These are phyloP conservation scores for Urtica urens DNA, from an alignment of 306 rosid species.

Conservation along the genomic window DNA sequence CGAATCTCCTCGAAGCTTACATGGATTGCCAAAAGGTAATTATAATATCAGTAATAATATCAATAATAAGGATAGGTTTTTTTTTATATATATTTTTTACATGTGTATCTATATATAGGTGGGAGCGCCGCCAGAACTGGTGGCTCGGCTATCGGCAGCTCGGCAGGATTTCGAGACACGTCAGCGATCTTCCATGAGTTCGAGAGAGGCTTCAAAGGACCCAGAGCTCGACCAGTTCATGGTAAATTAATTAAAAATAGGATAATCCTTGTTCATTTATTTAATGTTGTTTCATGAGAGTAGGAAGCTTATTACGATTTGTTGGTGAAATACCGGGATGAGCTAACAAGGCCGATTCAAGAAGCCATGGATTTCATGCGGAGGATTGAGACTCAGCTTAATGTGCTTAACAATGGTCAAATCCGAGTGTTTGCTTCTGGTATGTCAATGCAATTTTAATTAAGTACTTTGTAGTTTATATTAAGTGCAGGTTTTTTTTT, in stretches of 20 bases:
- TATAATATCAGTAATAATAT: not conserved
- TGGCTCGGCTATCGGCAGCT: conserved; percentile 58
- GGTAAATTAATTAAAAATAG: conserved; percentile 20
- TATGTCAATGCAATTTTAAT: conserved; percentile 4
- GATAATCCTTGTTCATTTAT: not conserved
- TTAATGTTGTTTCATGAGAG: not conserved
- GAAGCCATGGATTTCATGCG: conserved; percentile 97
- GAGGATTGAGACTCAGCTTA: conserved; percentile 71
- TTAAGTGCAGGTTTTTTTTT: not conserved
- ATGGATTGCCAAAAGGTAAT: conserved; percentile 93
- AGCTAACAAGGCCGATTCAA: conserved; percentile 81
- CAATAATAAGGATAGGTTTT: not conserved
- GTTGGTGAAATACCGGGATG: conserved; percentile 90
- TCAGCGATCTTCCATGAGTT: conserved; percentile 49
- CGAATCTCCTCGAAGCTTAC: conserved; percentile 77
- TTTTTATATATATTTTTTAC: not conserved
- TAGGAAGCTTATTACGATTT: conserved; percentile 94
- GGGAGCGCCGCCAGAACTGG: conserved; percentile 89
- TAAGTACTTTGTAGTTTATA: not conserved
- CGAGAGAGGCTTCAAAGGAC: conserved; percentile 59
- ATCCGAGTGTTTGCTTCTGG: conserved; percentile 58
- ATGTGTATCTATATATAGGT: conserved; percentile 27
- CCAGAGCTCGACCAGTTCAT: conserved; percentile 97
- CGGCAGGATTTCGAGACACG: conserved; percentile 70
- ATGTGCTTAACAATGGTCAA: conserved; percentile 55